Evolutionary conservation across 306 rosid genomes (phyloP).

Genomic region (Lathyrus oleraceus): DNA sequence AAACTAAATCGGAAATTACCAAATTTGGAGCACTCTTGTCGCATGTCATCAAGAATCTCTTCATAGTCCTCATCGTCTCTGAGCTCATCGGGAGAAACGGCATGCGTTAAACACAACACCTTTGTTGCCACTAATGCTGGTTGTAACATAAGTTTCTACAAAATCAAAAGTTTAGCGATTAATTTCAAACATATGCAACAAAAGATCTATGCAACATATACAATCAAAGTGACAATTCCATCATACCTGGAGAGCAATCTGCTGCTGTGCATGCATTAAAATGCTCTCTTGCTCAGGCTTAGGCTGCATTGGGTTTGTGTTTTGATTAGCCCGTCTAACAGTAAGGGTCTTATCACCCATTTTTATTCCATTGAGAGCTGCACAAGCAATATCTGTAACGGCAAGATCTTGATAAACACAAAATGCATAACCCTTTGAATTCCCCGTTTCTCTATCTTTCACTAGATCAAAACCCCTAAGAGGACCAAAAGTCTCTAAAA

Average conservation of each 20-base stretch:
- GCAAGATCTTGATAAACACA: slow-evolving; percentile 99
- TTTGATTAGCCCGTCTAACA: slow-evolving; percentile 98
- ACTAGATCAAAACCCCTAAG: slow-evolving; percentile 96
- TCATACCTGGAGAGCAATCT: slow-evolving; percentile 90
- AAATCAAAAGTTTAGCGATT: slow-evolving; percentile 4
- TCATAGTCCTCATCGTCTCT: slow-evolving; percentile 89
- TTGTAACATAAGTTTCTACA: slow-evolving; percentile 86
- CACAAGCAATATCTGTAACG: slow-evolving; percentile 98
- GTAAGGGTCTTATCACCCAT: slow-evolving; percentile 99
- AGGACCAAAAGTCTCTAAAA: slow-evolving; percentile 95
- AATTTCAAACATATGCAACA: background rate
- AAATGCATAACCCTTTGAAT: slow-evolving; percentile 96
- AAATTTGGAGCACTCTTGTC: slow-evolving; percentile 85
- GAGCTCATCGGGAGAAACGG: slow-evolving; percentile 81
- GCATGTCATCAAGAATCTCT: slow-evolving; percentile 92
- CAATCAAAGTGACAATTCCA: background rate
- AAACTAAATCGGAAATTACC: slow-evolving; percentile 46
- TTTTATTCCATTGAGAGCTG: slow-evolving; percentile 97
- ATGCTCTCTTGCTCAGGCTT: slow-evolving; percentile 96
- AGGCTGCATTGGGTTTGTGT: slow-evolving; percentile 72
- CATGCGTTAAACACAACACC: slow-evolving; percentile 86
- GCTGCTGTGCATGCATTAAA: slow-evolving; percentile 95
- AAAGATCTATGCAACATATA: background rate
- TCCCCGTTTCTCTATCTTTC: slow-evolving; percentile 97
- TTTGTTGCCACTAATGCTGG: slow-evolving; percentile 77